phyloP scores from a whole-genome alignment of 2,329 filamentous ascomycete genomes.

The Cladosporium velox region DNA sequence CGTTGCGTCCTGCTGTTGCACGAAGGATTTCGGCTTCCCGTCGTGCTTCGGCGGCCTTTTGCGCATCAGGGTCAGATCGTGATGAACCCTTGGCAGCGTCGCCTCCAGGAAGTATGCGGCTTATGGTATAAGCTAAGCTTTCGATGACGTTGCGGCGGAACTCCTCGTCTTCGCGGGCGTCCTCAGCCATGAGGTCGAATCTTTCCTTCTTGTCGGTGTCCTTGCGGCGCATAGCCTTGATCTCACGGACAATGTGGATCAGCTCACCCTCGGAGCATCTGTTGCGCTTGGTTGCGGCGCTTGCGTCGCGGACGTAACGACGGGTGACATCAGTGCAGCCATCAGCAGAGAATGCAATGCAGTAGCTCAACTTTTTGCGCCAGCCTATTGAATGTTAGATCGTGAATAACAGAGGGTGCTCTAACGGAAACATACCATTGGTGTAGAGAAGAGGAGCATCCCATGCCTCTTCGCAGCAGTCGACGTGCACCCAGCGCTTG shows the following conservation, averaged over 20 bases:
- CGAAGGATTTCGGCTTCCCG: constrained; percentile 37
- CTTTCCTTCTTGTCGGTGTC: constrained; percentile 86
- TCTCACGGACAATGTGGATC: constrained; percentile 84
- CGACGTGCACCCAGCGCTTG: constrained; percentile 93
- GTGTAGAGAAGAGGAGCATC: constrained; percentile 90
- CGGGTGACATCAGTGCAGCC: constrained; percentile 70
- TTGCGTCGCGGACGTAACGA: constrained; percentile 69
- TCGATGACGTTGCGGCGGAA: constrained; percentile 73
- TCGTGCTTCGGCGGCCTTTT: constrained; percentile 50
- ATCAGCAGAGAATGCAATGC: constrained; percentile 93
- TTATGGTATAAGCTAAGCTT: constrained; percentile 72
- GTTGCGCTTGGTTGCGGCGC: constrained; percentile 72
- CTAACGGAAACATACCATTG: constrained; percentile 60
- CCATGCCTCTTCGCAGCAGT: constrained; percentile 92
- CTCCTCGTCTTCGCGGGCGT: constrained; percentile 73
- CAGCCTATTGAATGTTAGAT: constrained; percentile 59
- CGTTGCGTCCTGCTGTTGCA: constrained; percentile 4
- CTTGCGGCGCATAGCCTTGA: constrained; percentile 77
- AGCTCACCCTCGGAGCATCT: constrained; percentile 86
- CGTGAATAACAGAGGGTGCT: not conserved
- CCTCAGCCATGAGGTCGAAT: constrained; percentile 78
- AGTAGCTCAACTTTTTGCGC: constrained; percentile 96
- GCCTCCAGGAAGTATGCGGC: constrained; percentile 59
- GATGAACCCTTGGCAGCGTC: constrained; percentile 27
- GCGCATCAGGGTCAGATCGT: constrained; percentile 47